Conservation (phyloP, 2,329 filamentous ascomycete genomes). For the Exophiala bonariae region DNA sequence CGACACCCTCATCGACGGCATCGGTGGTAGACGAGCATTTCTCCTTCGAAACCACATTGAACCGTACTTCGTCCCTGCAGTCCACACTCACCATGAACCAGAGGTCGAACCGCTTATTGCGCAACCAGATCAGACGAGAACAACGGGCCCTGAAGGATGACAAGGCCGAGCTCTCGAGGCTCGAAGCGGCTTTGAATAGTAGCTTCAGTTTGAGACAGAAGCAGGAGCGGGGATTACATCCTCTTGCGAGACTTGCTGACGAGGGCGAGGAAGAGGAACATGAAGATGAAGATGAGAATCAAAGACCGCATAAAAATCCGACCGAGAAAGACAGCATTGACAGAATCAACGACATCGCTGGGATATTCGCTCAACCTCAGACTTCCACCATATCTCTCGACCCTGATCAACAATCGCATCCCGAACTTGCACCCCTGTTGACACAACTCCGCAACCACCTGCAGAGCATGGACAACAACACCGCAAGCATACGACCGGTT, state of each 20-base stretch:
- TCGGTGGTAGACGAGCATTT: slow-evolving; percentile 37
- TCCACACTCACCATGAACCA: slow-evolving; percentile 39
- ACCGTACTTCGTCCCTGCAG: slow-evolving; percentile 34
- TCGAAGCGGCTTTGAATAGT: slow-evolving; percentile 45
- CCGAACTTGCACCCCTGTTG: slow-evolving; percentile 37
- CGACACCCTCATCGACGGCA: background rate
- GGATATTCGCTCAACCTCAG: background rate
- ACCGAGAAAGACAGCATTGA: slow-evolving; percentile 4
- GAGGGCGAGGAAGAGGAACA: slow-evolving; percentile 32
- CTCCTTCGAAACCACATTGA: slow-evolving; percentile 44
- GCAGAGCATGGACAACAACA: slow-evolving; percentile 45
- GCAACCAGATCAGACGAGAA: slow-evolving; percentile 43
- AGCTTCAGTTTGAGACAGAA: slow-evolving; percentile 40
- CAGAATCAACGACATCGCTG: slow-evolving; percentile 4
- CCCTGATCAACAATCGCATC: slow-evolving; percentile 36
- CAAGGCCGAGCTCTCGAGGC: slow-evolving; percentile 39
- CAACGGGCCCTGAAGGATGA: slow-evolving; percentile 43
- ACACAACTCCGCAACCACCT: slow-evolving; percentile 45
- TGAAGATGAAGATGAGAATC: slow-evolving; percentile 18
- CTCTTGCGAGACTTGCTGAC: slow-evolving; percentile 30
- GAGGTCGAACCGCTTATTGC: slow-evolving; percentile 41
- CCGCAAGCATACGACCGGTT: slow-evolving; percentile 21
- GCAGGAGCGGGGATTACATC: slow-evolving; percentile 31
- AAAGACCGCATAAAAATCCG: background rate
- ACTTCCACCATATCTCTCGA: background rate